phyloP scores from a whole-genome alignment of 306 rosid genomes.

The Dalbergia cochinchinensis region DNA sequence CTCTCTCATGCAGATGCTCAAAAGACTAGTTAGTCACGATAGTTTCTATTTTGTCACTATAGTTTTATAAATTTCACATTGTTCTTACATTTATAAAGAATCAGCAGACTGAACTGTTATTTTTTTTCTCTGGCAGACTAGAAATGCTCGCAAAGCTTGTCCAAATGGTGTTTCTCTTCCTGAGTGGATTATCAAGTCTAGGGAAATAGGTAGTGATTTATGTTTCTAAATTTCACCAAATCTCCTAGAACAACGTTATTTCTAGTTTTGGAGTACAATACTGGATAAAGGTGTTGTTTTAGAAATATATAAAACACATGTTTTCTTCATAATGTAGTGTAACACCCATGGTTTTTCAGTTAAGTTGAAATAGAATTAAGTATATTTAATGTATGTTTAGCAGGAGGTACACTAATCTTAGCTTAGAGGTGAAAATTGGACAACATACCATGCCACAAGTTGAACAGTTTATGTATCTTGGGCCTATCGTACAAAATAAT shows the following conservation, averaged over 20 bases:
- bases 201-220: constrained; percentile 74
- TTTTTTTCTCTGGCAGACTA: constrained; percentile 64
- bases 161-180: constrained; percentile 81
- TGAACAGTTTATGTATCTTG: too few species aligned
- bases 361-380: neutral
- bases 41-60: constrained; percentile 38
- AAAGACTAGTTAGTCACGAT: constrained; percentile 72
- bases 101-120: neutral
- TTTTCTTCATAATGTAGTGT: constrained; percentile 28
- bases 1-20: constrained; percentile 77
- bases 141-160: constrained; percentile 93
- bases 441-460: too few species aligned
- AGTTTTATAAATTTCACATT: neutral
- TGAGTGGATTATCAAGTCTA: constrained; percentile 88
- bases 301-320: constrained; percentile 13
- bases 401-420: too few species aligned
- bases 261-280: constrained; percentile 13
- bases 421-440: too few species aligned
- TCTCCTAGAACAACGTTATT: neutral
- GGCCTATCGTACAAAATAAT: too few species aligned
- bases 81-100: constrained; percentile 29
- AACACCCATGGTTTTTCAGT: neutral
- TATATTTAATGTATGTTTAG: too few species aligned
- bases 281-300: constrained; percentile 19
- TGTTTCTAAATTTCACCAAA: constrained; percentile 9